Conservation (phyloP, 768 basidiomycete species). For the Amanita rimosa region DNA sequence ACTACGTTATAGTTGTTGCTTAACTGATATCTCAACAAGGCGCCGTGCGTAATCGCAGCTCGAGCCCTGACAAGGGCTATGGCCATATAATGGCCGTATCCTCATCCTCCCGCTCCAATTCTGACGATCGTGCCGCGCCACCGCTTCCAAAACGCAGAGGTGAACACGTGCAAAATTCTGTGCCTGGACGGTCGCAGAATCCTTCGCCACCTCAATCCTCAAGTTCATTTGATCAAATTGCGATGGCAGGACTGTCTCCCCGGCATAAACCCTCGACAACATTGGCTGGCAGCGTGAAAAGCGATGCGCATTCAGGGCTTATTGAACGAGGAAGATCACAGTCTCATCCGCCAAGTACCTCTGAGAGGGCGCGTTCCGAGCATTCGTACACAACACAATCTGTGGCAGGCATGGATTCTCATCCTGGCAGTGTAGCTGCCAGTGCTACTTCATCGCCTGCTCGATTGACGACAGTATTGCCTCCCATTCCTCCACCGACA, state of each 20-base stretch:
- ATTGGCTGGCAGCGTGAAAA: too few relatives aligned
- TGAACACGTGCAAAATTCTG: constrained; percentile 8
- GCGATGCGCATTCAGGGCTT: not conserved
- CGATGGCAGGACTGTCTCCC: constrained; percentile 17
- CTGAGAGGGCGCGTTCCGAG: not conserved
- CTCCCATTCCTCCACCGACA: constrained; percentile 26
- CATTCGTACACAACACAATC: too few relatives aligned
- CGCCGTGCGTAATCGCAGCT: constrained; percentile 16
- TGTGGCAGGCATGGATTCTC: not conserved
- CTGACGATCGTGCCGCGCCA: constrained; percentile 14
- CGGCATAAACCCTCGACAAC: not conserved
- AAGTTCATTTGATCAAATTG: constrained; percentile 36
- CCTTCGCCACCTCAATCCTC: constrained; percentile 30
- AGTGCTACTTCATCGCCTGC: constrained; percentile 6
- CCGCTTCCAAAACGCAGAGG: constrained; percentile 22
- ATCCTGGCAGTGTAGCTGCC: constrained; percentile 3
- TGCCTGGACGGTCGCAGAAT: constrained; percentile 1
- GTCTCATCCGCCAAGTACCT: not conserved
- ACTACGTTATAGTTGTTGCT: too few relatives aligned
- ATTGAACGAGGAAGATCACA: not conserved
- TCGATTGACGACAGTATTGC: constrained; percentile 9
- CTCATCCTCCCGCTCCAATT: constrained; percentile 10
- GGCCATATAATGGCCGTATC: not conserved
- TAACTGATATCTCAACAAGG: constrained; percentile 6
- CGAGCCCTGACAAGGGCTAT: constrained; percentile 1